Evolutionary conservation across 73 alveolate genomes (phyloP).

Genomic region (Loxodes magnus): DNA sequence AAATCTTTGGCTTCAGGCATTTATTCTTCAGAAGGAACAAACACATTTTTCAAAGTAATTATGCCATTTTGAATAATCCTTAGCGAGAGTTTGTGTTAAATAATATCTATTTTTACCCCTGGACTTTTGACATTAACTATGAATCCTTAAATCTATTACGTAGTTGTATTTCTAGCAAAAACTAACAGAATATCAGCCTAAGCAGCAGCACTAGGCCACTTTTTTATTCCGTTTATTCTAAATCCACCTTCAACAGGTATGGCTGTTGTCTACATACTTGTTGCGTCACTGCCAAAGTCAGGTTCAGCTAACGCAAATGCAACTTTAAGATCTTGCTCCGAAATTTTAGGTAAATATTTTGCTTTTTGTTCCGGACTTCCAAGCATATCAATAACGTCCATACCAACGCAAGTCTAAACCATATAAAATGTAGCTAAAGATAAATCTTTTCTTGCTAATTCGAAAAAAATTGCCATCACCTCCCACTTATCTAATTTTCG

Average conservation of each 20-base stretch:
- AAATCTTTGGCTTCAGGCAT: slow-evolving; percentile 26
- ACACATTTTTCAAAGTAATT: slow-evolving; percentile 22
- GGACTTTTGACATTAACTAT: slow-evolving; percentile 18
- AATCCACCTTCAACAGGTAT: slow-evolving; percentile 31
- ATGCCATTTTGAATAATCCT: slow-evolving; percentile 36
- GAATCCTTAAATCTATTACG: slow-evolving; percentile 27
- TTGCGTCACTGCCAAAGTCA: slow-evolving; percentile 44
- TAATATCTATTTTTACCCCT: slow-evolving; percentile 21
- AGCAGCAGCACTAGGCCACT: slow-evolving; percentile 51
- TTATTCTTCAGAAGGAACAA: slow-evolving; percentile 27
- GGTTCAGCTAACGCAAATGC: slow-evolving; percentile 52
- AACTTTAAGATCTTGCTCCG: slow-evolving; percentile 11
- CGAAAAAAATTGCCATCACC: slow-evolving; percentile 22
- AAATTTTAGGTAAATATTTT: slow-evolving; percentile 22
- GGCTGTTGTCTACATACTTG: slow-evolving; percentile 37
- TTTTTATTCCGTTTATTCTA: slow-evolving; percentile 33
- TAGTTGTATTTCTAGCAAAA: slow-evolving; percentile 39
- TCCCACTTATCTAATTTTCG: slow-evolving; percentile 7
- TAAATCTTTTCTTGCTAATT: slow-evolving; percentile 30
- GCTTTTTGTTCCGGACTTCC: slow-evolving; percentile 49
- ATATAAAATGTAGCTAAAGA: slow-evolving; percentile 33
- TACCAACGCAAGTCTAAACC: slow-evolving; percentile 22
- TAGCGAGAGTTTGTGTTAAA: slow-evolving; percentile 20
- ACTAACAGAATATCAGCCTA: slow-evolving; percentile 22
- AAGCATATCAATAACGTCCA: slow-evolving; percentile 21